Conservation (phyloP, 2,329 filamentous ascomycete genomes). For the Cryphonectria carpinicola region DNA sequence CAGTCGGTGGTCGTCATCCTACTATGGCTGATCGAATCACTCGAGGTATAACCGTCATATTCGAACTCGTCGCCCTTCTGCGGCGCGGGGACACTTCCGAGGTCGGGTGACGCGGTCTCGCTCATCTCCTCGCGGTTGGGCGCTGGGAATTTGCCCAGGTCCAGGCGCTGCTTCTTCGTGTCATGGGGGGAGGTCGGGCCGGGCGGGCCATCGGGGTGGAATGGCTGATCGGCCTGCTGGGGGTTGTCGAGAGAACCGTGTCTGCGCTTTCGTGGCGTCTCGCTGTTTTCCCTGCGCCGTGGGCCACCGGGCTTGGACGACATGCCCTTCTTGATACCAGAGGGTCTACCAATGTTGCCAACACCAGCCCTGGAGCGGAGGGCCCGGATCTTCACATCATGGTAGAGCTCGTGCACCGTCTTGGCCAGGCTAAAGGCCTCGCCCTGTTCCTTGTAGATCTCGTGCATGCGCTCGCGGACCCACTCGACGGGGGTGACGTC, state of each 20-base stretch:
- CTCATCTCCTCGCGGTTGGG: slow-evolving; percentile 6
- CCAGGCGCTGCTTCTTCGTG: slow-evolving; percentile 18
- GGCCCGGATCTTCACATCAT: slow-evolving; percentile 55
- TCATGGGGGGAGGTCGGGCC: background rate
- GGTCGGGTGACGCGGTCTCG: slow-evolving; percentile 5
- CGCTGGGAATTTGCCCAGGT: slow-evolving; percentile 3
- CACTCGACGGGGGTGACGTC: slow-evolving; percentile 58
- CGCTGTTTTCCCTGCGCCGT: slow-evolving; percentile 35
- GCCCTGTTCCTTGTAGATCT: slow-evolving; percentile 49
- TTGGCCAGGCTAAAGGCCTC: slow-evolving; percentile 55
- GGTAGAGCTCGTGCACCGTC: slow-evolving; percentile 58
- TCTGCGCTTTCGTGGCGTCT: slow-evolving; percentile 24
- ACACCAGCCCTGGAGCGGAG: slow-evolving; percentile 58
- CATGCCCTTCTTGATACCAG: slow-evolving; percentile 44
- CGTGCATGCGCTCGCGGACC: slow-evolving; percentile 60
- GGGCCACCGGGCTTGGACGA: slow-evolving; percentile 35
- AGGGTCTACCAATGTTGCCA: slow-evolving; percentile 61
- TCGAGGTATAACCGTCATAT: slow-evolving; percentile 53
- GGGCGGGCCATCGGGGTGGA: slow-evolving; percentile 34
- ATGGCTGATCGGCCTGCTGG: slow-evolving; percentile 12
- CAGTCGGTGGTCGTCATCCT: slow-evolving; percentile 52
- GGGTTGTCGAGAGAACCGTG: slow-evolving; percentile 28
- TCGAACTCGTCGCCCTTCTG: slow-evolving; percentile 42
- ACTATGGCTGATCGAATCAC: slow-evolving; percentile 54
- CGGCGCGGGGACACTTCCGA: background rate